A percentile compares a stretch with the other conserved stretches of the same genome.
Conservation (phyloP, 2,329 filamentous ascomycete genomes). For the Daldinia eschscholtzii region DNA sequence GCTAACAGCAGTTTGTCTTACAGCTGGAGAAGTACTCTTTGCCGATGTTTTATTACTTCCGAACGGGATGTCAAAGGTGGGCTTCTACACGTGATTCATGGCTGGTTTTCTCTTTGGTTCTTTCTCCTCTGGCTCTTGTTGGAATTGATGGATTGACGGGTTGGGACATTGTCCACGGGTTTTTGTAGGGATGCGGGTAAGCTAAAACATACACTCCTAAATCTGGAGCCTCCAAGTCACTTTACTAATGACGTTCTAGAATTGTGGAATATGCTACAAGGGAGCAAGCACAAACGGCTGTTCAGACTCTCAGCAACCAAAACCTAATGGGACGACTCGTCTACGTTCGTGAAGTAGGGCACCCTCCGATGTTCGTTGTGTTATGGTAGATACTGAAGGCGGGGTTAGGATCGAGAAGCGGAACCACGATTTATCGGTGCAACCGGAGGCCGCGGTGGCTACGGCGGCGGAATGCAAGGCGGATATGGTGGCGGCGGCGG, state of each 20-base stretch:
- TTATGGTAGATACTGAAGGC: slow-evolving; percentile 43
- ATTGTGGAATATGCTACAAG: slow-evolving; percentile 99
- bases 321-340: slow-evolving; percentile 98
- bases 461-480: slow-evolving; percentile 62
- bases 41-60: slow-evolving; percentile 99
- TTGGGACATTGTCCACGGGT: slow-evolving; percentile 88
- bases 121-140: slow-evolving; percentile 73
- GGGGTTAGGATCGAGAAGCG: slow-evolving; percentile 87
- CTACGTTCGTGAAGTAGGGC: slow-evolving; percentile 92
- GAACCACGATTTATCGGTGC: slow-evolving; percentile 94
- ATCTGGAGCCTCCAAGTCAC: slow-evolving; percentile 49
- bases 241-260: slow-evolving; percentile 61
- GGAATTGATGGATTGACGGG: slow-evolving; percentile 99
- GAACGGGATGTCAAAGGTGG: slow-evolving; percentile 99
- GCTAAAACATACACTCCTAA: slow-evolving; percentile 55
- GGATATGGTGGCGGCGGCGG: slow-evolving; percentile 71
- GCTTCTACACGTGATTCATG: slow-evolving; percentile 89
- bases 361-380: slow-evolving; percentile 27
- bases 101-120: slow-evolving; percentile 83
- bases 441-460: slow-evolving; percentile 68
- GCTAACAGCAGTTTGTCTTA: slow-evolving; percentile 56
- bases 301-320: slow-evolving; percentile 98
- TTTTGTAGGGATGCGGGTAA: slow-evolving; percentile 99
- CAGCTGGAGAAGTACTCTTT: slow-evolving; percentile 99
- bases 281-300: slow-evolving; percentile 98